A percentile compares a stretch with the other conserved stretches of the same genome.
phyloP scores from a whole-genome alignment of 345 rosid genomes.

The Aquilaria sinensis region DNA sequence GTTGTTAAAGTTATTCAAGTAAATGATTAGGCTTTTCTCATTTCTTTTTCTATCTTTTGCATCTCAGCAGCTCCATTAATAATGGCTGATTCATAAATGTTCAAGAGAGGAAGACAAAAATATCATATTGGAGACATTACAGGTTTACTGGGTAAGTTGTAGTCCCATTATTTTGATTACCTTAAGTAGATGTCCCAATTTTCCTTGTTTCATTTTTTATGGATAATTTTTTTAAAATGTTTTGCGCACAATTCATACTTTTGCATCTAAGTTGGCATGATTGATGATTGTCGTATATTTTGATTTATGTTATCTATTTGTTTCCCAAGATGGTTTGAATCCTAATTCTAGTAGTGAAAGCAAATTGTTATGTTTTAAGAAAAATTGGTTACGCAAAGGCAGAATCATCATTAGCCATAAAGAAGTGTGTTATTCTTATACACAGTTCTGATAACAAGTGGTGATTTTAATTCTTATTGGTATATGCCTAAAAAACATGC shows the following conservation, averaged over 20 bases:
- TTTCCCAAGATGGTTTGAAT: slow-evolving; percentile 30
- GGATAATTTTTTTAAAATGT: too few relatives aligned
- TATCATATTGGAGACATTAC: slow-evolving; percentile 48
- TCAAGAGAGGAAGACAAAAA: slow-evolving; percentile 55
- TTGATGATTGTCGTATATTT: too few relatives aligned
- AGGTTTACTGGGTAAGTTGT: slow-evolving; percentile 41
- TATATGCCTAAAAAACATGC: too few relatives aligned
- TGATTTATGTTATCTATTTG: neutral
- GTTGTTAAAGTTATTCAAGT: slow-evolving; percentile 40
- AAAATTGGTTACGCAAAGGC: slow-evolving; percentile 61
- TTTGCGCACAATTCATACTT: too few relatives aligned
- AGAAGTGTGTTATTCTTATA: slow-evolving; percentile 50
- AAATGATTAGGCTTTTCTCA: slow-evolving; percentile 29
- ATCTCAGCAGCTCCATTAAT: neutral
- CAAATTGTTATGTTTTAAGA: slow-evolving; percentile 31
- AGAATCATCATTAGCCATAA: slow-evolving; percentile 66
- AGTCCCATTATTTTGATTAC: neutral
- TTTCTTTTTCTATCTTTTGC: neutral
- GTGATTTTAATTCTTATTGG: too few relatives aligned
- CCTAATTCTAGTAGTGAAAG: slow-evolving; percentile 27
- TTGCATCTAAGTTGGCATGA: too few relatives aligned
- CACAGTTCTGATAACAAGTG: too few relatives aligned
- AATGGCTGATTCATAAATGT: slow-evolving; percentile 4
- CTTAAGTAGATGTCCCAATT: neutral
- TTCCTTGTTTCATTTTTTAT: too few relatives aligned